Conservation (phyloP, 371 early-diverging fungal genomes). For the Mucor indicus region DNA sequence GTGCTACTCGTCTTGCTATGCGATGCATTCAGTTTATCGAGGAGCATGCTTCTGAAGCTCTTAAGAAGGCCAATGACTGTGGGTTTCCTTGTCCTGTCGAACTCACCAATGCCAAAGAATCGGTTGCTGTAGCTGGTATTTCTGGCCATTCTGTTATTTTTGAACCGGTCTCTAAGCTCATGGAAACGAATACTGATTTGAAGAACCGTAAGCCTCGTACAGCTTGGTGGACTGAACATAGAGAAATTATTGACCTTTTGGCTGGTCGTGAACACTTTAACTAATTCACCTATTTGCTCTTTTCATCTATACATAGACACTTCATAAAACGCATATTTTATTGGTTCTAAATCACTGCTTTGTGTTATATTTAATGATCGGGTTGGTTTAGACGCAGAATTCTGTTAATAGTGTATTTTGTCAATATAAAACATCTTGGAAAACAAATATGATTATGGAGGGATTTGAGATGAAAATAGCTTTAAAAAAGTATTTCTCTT, state of each 20-base stretch:
- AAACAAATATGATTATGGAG: too few species aligned
- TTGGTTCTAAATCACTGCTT: too few species aligned
- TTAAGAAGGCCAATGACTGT: constrained; percentile 28
- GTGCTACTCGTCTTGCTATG: constrained; percentile 85
- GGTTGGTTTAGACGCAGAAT: too few species aligned
- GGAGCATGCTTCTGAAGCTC: constrained; percentile 30
- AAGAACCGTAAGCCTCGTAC: constrained; percentile 70
- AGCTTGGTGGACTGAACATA: constrained; percentile 80
- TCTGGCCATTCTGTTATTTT: constrained; percentile 72
- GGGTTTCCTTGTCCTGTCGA: constrained; percentile 50
- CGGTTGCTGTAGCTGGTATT: constrained; percentile 84
- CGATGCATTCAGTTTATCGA: constrained; percentile 62
- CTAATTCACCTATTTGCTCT: neutral
- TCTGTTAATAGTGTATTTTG: too few species aligned
- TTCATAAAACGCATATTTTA: too few species aligned
- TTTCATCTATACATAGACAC: too few species aligned
- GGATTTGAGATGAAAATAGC: too few species aligned
- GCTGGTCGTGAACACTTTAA: constrained; percentile 26
- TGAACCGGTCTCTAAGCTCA: constrained; percentile 66
- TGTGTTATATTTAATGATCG: too few species aligned
- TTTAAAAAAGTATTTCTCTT: too few species aligned
- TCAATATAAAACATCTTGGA: too few species aligned
- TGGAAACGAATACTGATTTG: constrained; percentile 73
- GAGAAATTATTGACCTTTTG: constrained; percentile 46
- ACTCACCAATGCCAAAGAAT: constrained; percentile 56